phyloP scores from a whole-genome alignment of 208 protist genomes.

The Trypanosoma congolense region DNA sequence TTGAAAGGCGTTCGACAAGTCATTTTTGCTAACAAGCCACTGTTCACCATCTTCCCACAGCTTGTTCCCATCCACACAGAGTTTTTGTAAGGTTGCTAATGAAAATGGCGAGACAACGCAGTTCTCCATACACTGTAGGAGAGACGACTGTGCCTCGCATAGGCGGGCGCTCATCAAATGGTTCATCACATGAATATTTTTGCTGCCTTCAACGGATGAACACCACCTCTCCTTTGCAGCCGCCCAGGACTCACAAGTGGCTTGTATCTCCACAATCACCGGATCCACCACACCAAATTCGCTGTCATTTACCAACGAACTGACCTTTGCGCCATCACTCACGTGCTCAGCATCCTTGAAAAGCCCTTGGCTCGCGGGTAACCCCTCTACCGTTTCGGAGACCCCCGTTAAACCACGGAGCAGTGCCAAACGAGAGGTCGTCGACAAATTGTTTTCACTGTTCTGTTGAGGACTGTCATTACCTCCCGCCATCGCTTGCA shows the following conservation, averaged over 20 bases:
- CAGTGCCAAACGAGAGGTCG: background rate
- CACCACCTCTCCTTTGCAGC: slow-evolving; percentile 7
- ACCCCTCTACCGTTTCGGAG: background rate
- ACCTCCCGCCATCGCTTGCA: too few species aligned
- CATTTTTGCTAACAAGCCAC: slow-evolving; percentile 11
- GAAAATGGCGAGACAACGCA: slow-evolving; percentile 6
- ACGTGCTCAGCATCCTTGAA: background rate
- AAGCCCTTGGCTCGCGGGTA: background rate
- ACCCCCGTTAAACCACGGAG: background rate
- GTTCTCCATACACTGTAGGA: slow-evolving; percentile 10
- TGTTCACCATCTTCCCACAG: slow-evolving; percentile 15
- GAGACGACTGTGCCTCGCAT: background rate
- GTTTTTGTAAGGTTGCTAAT: slow-evolving; percentile 1
- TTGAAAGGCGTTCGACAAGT: slow-evolving; percentile 8
- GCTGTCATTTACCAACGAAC: background rate
- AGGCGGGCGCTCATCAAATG: slow-evolving; percentile 1
- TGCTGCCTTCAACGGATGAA: background rate
- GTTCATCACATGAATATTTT: background rate
- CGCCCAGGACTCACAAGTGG: slow-evolving; percentile 3
- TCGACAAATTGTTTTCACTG: background rate
- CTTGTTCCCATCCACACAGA: slow-evolving; percentile 1
- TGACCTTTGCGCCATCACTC: background rate
- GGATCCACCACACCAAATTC: background rate
- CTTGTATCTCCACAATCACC: slow-evolving; percentile 7
- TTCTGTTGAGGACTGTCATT: background rate